Conservation (phyloP, 2,329 filamentous ascomycete genomes). For the Zymoseptoria tritici region DNA sequence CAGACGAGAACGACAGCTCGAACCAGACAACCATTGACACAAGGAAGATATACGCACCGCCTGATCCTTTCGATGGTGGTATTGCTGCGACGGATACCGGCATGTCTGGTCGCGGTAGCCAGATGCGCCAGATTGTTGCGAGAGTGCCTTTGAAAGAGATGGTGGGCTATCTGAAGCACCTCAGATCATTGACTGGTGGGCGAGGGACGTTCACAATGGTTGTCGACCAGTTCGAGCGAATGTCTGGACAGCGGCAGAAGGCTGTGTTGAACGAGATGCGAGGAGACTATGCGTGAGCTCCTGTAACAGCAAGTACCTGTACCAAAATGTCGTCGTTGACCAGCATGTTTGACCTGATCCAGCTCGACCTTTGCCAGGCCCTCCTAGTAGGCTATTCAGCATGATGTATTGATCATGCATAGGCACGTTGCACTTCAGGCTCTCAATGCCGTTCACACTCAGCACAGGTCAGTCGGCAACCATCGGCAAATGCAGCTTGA, state of each 20-base stretch:
- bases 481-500: background rate
- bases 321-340: background rate
- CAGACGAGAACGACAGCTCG: constrained; percentile 21
- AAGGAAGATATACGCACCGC: constrained; percentile 73
- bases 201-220: constrained; percentile 71
- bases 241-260: constrained; percentile 54
- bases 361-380: background rate
- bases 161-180: constrained; percentile 85
- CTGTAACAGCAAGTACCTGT: background rate
- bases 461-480: background rate
- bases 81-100: constrained; percentile 5
- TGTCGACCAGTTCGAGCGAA: constrained; percentile 63
- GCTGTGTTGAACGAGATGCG: constrained; percentile 41
- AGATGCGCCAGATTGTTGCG: constrained; percentile 60
- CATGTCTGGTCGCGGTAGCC: constrained; percentile 18
- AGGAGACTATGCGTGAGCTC: constrained; percentile 18
- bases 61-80: constrained; percentile 62
- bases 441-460: background rate
- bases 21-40: constrained; percentile 53
- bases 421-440: background rate
- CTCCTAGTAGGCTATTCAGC: background rate
- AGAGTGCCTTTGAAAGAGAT: constrained; percentile 92
- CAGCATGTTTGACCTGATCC: background rate
- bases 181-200: constrained; percentile 82
- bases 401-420: no score